These are phyloP conservation scores for thale cress (Arabidopsis thaliana) DNA, from an alignment of 345 rosid genomes.

Conservation along the genomic window DNA sequence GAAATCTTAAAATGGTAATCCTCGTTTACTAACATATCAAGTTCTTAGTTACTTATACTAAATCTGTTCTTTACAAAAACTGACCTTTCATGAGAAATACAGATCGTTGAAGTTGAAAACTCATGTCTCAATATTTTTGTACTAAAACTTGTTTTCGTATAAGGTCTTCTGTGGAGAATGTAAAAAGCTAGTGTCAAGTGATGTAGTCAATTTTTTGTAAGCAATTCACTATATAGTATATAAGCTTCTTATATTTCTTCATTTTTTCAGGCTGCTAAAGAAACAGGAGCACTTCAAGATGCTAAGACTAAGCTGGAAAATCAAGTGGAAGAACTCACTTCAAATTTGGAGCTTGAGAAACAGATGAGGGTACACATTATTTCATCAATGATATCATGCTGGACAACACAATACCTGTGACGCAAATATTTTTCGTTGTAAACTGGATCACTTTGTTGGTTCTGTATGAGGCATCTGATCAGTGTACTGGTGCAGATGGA, in stretches of 20 bases:
- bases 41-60: conserved; percentile 5
- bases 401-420: conserved; percentile 10
- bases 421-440: neutral
- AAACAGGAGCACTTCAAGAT: conserved; percentile 51
- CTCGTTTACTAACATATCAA: conserved; percentile 18
- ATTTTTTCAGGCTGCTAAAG: conserved; percentile 46
- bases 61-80: neutral
- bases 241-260: conserved; percentile 12
- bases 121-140: conserved; percentile 1
- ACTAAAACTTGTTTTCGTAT: neutral
- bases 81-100: neutral
- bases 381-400: conserved; percentile 20
- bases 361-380: conserved; percentile 41
- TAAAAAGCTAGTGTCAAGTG: neutral
- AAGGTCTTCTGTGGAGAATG: neutral
- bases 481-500: conserved; percentile 60
- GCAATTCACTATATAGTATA: neutral
- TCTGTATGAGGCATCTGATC: conserved; percentile 42
- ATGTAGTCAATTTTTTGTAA: conserved; percentile 10
- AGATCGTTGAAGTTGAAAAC: neutral
- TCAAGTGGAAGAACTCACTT: conserved; percentile 48
- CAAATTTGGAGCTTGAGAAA: conserved; percentile 55
- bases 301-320: conserved; percentile 48
- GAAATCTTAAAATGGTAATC: conserved; percentile 78
- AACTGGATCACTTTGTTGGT: conserved; percentile 25